Evolutionary conservation across 2,329 filamentous ascomycete genomes (phyloP).

Genomic region (Neonectria faginata): DNA sequence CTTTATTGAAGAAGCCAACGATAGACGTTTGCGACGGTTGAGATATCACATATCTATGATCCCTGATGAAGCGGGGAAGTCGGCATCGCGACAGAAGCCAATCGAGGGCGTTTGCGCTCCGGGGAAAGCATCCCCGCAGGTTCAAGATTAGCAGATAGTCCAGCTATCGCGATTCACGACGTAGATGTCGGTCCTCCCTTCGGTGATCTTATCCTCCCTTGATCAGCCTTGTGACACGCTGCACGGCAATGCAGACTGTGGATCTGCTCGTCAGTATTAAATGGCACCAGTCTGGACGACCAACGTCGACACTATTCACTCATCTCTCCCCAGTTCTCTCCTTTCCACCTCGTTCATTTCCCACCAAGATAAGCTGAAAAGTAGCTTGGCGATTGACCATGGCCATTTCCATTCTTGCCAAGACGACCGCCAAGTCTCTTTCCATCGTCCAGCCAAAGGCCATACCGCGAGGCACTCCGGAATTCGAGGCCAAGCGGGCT

Average conservation of each 20-base stretch:
- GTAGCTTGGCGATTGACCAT: neutral
- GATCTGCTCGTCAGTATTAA: neutral
- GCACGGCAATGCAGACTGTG: neutral
- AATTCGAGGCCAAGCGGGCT: conserved; percentile 41
- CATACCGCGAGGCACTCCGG: conserved; percentile 36
- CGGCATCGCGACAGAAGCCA: neutral
- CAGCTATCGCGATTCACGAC: too few species aligned
- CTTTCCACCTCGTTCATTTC: neutral
- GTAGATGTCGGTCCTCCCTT: neutral
- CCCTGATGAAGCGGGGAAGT: neutral
- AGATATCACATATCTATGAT: neutral
- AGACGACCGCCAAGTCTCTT: neutral
- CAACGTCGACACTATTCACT: neutral
- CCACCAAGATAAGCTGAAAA: conserved; percentile 5
- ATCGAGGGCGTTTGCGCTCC: neutral
- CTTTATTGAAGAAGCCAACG: neutral
- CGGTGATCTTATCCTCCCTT: neutral
- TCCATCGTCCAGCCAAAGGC: conserved; percentile 35
- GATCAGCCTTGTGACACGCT: neutral
- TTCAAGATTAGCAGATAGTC: neutral
- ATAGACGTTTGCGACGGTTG: neutral
- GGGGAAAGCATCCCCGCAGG: neutral
- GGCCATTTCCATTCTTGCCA: neutral
- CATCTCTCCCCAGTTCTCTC: neutral
- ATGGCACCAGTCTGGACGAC: neutral